Percentiles rank a stretch among this genome's conserved stretches.
These are phyloP conservation scores for Talaromyces albobiverticillius DNA, from an alignment of 2,329 filamentous ascomycete species.

Conservation along the genomic window DNA sequence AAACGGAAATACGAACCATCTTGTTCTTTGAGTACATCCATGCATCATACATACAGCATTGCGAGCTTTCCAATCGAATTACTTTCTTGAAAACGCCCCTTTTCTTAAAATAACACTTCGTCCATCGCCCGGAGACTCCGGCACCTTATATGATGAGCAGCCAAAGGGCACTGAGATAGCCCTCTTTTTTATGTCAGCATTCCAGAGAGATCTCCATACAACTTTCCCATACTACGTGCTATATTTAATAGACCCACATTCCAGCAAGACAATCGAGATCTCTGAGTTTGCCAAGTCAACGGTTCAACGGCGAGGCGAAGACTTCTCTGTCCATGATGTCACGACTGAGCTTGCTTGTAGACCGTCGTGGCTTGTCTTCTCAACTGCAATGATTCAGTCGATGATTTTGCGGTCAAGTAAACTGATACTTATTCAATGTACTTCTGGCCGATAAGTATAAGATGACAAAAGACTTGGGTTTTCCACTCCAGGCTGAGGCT, in stretches of 20 bases:
- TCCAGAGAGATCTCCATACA: neutral
- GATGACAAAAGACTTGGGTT: neutral
- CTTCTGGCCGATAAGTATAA: neutral
- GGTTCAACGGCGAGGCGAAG: neutral
- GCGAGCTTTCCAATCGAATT: neutral
- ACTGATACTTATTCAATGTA: neutral
- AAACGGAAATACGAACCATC: conserved; percentile 5
- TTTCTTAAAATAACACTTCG: neutral
- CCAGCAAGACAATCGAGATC: neutral
- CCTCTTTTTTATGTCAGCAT: conserved; percentile 8
- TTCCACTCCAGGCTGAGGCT: neutral
- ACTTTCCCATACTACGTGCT: conserved; percentile 5
- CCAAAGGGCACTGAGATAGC: too few relatives aligned
- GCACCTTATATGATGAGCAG: neutral
- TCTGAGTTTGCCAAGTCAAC: neutral
- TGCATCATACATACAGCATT: conserved; percentile 6
- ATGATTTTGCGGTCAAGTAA: neutral
- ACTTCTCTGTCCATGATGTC: conserved; percentile 6
- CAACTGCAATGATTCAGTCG: too few relatives aligned
- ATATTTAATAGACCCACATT: conserved; percentile 4
- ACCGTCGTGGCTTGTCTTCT: neutral
- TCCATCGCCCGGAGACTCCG: neutral
- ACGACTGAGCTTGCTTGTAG: neutral
- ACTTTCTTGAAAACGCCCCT: neutral
- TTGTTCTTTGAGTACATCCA: neutral